Evolutionary conservation across 2,329 filamentous ascomycete genomes (phyloP).

Genomic region (Amphichorda felina): DNA sequence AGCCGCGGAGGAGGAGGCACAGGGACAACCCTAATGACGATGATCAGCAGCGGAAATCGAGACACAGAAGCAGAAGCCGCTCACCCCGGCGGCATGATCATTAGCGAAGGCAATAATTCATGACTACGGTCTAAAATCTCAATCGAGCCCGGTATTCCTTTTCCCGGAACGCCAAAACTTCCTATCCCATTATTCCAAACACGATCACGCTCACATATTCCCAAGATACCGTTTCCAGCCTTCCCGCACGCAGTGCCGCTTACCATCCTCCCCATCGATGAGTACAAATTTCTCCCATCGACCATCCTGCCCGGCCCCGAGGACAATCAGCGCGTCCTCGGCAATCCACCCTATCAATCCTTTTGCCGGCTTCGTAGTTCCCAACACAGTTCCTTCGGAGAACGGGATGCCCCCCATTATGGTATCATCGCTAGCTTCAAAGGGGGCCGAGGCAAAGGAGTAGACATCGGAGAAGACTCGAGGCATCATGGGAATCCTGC

Average conservation of each 20-base stretch:
- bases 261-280: slow-evolving; percentile 55
- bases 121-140: background rate
- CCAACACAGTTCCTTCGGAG: slow-evolving; percentile 32
- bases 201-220: slow-evolving; percentile 5
- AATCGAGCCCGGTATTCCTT: background rate
- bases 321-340: slow-evolving; percentile 61
- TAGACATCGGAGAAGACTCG: slow-evolving; percentile 83
- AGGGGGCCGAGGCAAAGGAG: slow-evolving; percentile 69
- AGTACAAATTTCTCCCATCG: slow-evolving; percentile 82
- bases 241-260: slow-evolving; percentile 53
- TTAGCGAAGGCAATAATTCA: slow-evolving; percentile 5
- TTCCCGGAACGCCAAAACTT: background rate
- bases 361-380: slow-evolving; percentile 54
- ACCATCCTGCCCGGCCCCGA: slow-evolving; percentile 69
- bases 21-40: slow-evolving; percentile 11
- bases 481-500: slow-evolving; percentile 74
- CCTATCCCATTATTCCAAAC: background rate
- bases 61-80: slow-evolving; percentile 26
- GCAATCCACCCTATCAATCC: slow-evolving; percentile 77
- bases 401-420: slow-evolving; percentile 29
- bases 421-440: slow-evolving; percentile 71
- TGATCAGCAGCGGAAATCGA: slow-evolving; percentile 10
- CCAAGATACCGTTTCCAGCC: slow-evolving; percentile 73
- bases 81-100: slow-evolving; percentile 23
- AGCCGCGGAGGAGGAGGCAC: slow-evolving; percentile 13